Conservation (phyloP, 2,329 filamentous ascomycete species). For the Malbranchea cinnamomea region DNA sequence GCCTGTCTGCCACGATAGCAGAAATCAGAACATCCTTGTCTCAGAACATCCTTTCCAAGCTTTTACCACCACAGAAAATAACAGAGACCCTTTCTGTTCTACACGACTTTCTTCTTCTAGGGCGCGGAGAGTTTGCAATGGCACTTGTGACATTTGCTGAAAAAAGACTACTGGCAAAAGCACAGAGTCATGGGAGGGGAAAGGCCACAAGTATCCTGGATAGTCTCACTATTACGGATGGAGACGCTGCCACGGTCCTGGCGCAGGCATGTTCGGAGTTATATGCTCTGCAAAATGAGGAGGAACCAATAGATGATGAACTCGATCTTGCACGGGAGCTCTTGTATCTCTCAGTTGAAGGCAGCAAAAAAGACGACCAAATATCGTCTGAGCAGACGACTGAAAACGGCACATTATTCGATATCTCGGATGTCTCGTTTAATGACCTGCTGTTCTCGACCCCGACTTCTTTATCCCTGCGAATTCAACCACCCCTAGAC, state of each 20-base stretch:
- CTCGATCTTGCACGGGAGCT: conserved; percentile 71
- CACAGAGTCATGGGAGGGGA: conserved; percentile 37
- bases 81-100: conserved; percentile 63
- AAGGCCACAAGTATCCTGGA: conserved; percentile 37
- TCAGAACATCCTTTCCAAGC: conserved; percentile 64
- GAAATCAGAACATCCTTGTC: conserved; percentile 70
- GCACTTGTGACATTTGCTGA: conserved; percentile 76
- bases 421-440: conserved; percentile 41
- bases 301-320: conserved; percentile 58
- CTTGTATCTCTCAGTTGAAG: conserved; percentile 45
- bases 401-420: conserved; percentile 15
- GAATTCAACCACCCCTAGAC: conserved; percentile 68
- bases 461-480: conserved; percentile 54
- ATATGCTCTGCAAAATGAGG: conserved; percentile 60
- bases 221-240: conserved; percentile 63
- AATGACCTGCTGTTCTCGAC: conserved; percentile 69
- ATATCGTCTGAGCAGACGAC: conserved; percentile 11
- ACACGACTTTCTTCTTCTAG: conserved; percentile 74
- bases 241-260: conserved; percentile 66
- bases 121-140: conserved; percentile 81
- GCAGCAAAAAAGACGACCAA: conserved; percentile 12
- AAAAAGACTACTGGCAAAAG: conserved; percentile 54
- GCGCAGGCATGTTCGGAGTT: conserved; percentile 65
- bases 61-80: conserved; percentile 65
- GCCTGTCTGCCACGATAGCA: conserved; percentile 56